A percentile compares a stretch with the other conserved stretches of the same genome.
Conservation (phyloP, 2,329 filamentous ascomycete genomes). For the Monilinia fructicola region DNA sequence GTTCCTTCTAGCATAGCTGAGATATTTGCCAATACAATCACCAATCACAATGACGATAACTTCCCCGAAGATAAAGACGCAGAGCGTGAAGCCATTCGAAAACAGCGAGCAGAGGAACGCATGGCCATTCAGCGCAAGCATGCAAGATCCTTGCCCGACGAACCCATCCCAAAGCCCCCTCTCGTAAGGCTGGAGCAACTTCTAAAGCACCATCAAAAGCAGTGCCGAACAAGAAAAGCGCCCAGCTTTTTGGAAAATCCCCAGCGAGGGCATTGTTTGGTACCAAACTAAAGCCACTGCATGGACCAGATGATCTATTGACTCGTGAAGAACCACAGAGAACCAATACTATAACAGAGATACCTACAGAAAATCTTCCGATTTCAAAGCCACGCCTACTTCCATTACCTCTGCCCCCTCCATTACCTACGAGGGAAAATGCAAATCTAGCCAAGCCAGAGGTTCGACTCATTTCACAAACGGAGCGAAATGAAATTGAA, state of each 20-base stretch:
- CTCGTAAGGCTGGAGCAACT: not conserved
- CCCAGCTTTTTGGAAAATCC: not conserved
- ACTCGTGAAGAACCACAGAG: not conserved
- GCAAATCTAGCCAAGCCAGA: not conserved
- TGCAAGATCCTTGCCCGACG: not conserved
- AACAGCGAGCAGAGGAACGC: not conserved
- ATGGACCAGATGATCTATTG: not conserved
- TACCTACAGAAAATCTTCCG: fast-evolving
- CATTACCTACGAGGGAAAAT: too few species aligned
- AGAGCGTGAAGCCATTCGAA: slow-evolving; percentile 14
- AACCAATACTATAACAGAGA: not conserved
- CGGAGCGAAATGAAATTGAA: slow-evolving; percentile 14
- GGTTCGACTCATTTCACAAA: slow-evolving; percentile 13
- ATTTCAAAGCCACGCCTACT: not conserved
- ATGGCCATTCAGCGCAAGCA: not conserved
- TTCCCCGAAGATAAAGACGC: slow-evolving; percentile 9
- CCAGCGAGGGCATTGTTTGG: not conserved
- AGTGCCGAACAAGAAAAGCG: not conserved
- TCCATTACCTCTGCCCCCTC: not conserved
- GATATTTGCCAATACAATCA: not conserved
- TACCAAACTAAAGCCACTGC: not conserved
- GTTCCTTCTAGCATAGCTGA: slow-evolving; percentile 10
- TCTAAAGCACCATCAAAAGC: not conserved
- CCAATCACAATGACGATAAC: not conserved
- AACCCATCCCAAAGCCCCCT: not conserved